Evolutionary conservation across 345 rosid genomes (phyloP).

Genomic region (Dipteronia dyeriana): DNA sequence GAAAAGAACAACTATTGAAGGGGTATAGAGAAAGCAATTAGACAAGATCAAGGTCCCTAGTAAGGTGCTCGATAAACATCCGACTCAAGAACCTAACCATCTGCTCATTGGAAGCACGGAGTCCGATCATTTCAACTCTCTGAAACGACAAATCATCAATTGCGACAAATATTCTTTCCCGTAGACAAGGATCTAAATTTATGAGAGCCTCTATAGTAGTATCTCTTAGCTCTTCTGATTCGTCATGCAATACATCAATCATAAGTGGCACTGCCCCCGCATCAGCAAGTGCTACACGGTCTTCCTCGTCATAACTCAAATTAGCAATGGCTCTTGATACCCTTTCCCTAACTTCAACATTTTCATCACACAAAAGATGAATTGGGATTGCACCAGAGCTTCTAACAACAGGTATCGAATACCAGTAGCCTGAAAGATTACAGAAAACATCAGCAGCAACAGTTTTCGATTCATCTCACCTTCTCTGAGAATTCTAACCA

Average conservation of each 20-base stretch:
- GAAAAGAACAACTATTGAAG: neutral
- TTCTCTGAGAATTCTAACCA: constrained; percentile 61
- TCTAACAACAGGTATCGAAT: constrained; percentile 48
- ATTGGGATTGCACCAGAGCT: constrained; percentile 62
- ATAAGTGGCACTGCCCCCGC: constrained; percentile 44
- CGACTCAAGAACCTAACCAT: constrained; percentile 48
- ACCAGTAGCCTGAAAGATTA: constrained; percentile 55
- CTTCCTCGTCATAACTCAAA: constrained; percentile 46
- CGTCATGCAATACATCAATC: constrained; percentile 42
- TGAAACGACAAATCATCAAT: constrained; percentile 36
- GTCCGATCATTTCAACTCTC: constrained; percentile 42
- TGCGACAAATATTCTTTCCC: constrained; percentile 39
- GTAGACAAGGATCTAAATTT: constrained; percentile 45
- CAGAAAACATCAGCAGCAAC: constrained; percentile 64
- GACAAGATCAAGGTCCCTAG: constrained; percentile 32
- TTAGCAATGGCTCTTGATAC: constrained; percentile 51
- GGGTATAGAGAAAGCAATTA: constrained; percentile 2
- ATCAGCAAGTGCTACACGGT: constrained; percentile 47
- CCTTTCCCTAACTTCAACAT: constrained; percentile 46
- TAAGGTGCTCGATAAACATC: constrained; percentile 43
- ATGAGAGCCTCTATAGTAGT: constrained; percentile 57
- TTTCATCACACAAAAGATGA: constrained; percentile 44
- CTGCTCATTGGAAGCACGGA: constrained; percentile 42
- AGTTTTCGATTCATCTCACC: constrained; percentile 50
- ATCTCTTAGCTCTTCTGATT: constrained; percentile 51